These are phyloP conservation scores for Neurospora intermedia DNA, from an alignment of 495 filamentous ascomycete species.

Conservation along the genomic window DNA sequence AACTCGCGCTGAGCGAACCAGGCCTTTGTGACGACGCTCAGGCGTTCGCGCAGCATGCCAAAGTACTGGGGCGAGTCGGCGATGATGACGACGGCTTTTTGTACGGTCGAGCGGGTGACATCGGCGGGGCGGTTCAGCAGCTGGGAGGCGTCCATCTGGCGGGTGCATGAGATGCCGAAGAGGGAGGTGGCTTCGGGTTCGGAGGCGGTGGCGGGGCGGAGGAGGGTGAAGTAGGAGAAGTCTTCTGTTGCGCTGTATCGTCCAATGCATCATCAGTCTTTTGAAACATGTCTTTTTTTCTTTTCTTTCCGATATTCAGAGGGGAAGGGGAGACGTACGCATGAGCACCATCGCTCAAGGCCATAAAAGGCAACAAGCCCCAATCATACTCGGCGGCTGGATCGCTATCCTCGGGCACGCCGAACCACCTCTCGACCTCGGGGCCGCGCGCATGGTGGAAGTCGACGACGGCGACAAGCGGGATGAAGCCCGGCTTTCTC, in stretches of 20 bases:
- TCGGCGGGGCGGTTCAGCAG: conserved; percentile 71
- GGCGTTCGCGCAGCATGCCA: conserved; percentile 67
- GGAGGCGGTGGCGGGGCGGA: conserved; percentile 48
- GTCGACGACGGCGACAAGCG: conserved; percentile 81
- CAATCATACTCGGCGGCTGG: conserved; percentile 84
- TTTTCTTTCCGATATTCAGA: neutral
- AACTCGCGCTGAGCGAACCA: conserved; percentile 95
- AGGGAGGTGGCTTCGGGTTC: conserved; percentile 54
- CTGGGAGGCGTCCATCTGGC: conserved; percentile 73
- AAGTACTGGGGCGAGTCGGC: conserved; percentile 78
- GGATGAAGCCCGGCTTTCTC: conserved; percentile 28
- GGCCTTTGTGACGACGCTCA: conserved; percentile 80
- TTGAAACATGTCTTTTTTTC: too few species aligned
- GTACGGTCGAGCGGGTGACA: conserved; percentile 89
- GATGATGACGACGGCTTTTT: conserved; percentile 97
- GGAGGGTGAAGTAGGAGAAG: conserved; percentile 96
- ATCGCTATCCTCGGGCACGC: conserved; percentile 62
- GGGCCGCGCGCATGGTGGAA: conserved; percentile 97
- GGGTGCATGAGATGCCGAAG: conserved; percentile 91
- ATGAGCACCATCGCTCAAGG: conserved; percentile 92
- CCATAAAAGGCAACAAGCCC: conserved; percentile 91
- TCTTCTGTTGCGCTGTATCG: conserved; percentile 66
- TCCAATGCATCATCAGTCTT: neutral
- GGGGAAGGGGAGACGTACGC: conserved; percentile 44
- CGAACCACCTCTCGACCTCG: conserved; percentile 88